Evolutionary conservation across 2,329 filamentous ascomycete genomes (phyloP).

Genomic region (Fusarium scirpi): DNA sequence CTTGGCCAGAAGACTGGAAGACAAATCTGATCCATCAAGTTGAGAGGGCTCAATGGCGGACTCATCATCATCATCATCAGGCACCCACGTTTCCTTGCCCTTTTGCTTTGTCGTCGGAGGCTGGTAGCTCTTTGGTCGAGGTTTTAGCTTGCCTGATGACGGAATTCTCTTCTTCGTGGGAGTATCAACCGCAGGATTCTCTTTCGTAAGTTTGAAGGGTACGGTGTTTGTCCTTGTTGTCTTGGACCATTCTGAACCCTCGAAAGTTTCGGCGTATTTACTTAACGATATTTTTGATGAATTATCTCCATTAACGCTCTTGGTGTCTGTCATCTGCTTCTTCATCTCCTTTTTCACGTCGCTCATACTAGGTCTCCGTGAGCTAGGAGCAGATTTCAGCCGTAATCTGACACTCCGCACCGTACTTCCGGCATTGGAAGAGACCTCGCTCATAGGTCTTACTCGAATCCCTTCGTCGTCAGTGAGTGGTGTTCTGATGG

Average conservation of each 20-base stretch:
- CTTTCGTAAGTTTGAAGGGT: slow-evolving; percentile 51
- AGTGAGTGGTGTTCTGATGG: slow-evolving; percentile 35
- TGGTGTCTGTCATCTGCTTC: slow-evolving; percentile 33
- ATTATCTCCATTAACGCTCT: slow-evolving; percentile 21
- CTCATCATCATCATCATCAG: slow-evolving; percentile 49
- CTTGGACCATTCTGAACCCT: slow-evolving; percentile 36
- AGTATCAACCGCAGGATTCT: slow-evolving; percentile 54
- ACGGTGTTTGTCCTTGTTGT: not conserved
- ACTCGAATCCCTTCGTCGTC: slow-evolving; percentile 52
- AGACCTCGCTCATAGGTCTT: slow-evolving; percentile 48
- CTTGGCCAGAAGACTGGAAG: slow-evolving; percentile 58
- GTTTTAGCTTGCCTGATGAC: slow-evolving; percentile 45
- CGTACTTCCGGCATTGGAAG: slow-evolving; percentile 42
- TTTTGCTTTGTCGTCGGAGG: slow-evolving; percentile 37
- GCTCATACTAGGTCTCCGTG: slow-evolving; percentile 43
- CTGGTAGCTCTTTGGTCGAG: slow-evolving; percentile 45
- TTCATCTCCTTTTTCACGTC: slow-evolving; percentile 49
- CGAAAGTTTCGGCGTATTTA: slow-evolving; percentile 29
- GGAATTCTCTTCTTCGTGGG: slow-evolving; percentile 54
- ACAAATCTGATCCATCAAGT: slow-evolving; percentile 50
- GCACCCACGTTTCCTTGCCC: slow-evolving; percentile 48
- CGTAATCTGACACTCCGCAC: slow-evolving; percentile 44
- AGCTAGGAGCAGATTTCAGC: slow-evolving; percentile 47
- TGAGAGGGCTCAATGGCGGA: slow-evolving; percentile 45
- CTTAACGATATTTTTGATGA: slow-evolving; percentile 27